Percentiles rank a stretch among this genome's conserved stretches.
Conservation (phyloP, 495 filamentous ascomycete genomes). For the Thermochaetoides thermophila region DNA sequence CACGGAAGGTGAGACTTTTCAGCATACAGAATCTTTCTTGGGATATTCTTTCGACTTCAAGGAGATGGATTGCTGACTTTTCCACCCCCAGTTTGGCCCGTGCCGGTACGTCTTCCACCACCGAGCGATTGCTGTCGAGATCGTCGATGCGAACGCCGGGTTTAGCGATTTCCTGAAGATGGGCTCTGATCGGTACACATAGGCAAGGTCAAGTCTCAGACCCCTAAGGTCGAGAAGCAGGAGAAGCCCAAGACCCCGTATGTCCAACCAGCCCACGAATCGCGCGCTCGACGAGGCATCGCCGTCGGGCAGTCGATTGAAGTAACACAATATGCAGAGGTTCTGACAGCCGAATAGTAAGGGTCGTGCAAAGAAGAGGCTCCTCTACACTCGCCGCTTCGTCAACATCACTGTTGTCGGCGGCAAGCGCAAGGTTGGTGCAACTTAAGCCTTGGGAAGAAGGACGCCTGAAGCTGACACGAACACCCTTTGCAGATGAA, state of each 20-base stretch:
- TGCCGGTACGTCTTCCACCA: constrained; percentile 19
- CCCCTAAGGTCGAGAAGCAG: constrained; percentile 64
- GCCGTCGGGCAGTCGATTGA: too few relatives aligned
- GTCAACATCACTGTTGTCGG: constrained; percentile 98
- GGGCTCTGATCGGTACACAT: constrained; percentile 6
- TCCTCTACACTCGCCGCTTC: constrained; percentile 94
- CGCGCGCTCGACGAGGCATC: background rate
- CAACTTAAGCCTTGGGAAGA: background rate
- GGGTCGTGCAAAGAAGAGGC: constrained; percentile 96
- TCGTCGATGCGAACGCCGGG: constrained; percentile 2
- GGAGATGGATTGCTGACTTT: constrained; percentile 7
- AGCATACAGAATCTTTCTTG: background rate
- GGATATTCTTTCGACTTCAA: background rate
- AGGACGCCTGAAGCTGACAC: background rate
- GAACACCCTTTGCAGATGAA: constrained; percentile 26
- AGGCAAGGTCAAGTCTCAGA: constrained; percentile 38
- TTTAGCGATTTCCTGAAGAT: background rate
- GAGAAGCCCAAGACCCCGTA: constrained; percentile 80
- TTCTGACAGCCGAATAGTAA: constrained; percentile 35
- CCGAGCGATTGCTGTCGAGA: constrained; percentile 1
- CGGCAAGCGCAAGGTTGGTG: constrained; percentile 89
- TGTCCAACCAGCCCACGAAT: constrained; percentile 4
- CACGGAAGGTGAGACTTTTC: constrained; percentile 19
- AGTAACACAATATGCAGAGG: too few relatives aligned
- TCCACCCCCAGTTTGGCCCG: constrained; percentile 18